A percentile compares a stretch with the other conserved stretches of the same genome.
phyloP scores from a whole-genome alignment of 2,329 filamentous ascomycete species.

The Teratosphaeriaceae sp. region DNA sequence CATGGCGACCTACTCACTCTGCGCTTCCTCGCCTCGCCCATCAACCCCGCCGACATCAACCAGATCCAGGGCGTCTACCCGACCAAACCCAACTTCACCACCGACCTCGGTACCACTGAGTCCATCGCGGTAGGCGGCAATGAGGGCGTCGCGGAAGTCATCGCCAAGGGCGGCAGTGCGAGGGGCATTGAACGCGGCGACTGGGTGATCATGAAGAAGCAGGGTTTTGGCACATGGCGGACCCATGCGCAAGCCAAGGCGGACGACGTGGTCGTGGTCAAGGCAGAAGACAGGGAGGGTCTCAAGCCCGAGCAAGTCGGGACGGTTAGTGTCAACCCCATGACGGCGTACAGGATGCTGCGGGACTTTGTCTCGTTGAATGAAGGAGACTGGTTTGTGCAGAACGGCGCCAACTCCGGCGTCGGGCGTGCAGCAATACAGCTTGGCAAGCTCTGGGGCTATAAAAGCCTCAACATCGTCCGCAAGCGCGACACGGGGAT shows the following conservation, averaged over 20 bases:
- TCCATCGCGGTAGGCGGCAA: conserved; percentile 80
- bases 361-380: conserved; percentile 63
- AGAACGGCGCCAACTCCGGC: conserved; percentile 93
- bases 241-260: conserved; percentile 70
- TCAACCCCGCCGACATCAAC: conserved; percentile 98
- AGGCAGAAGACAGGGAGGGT: conserved; percentile 53
- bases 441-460: conserved; percentile 75
- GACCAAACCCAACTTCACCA: conserved; percentile 70
- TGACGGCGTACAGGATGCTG: conserved; percentile 90
- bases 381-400: conserved; percentile 88
- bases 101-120: conserved; percentile 65
- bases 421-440: conserved; percentile 91
- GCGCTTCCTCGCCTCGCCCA: conserved; percentile 80
- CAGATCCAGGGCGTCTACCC: conserved; percentile 97
- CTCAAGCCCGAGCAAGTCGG: conserved; percentile 72
- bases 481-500: conserved; percentile 66
- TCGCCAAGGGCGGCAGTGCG: conserved; percentile 57
- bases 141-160: conserved; percentile 90
- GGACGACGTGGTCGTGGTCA: conserved; percentile 60
- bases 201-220: conserved; percentile 84
- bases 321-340: conserved; percentile 87
- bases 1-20: conserved; percentile 68
- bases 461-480: conserved; percentile 85
- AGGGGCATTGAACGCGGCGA: conserved; percentile 67
- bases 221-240: conserved; percentile 88